Base-by-base conservation (phyloP, 371 early-diverging fungal genomes). In the Mortierella sp. region DNA sequence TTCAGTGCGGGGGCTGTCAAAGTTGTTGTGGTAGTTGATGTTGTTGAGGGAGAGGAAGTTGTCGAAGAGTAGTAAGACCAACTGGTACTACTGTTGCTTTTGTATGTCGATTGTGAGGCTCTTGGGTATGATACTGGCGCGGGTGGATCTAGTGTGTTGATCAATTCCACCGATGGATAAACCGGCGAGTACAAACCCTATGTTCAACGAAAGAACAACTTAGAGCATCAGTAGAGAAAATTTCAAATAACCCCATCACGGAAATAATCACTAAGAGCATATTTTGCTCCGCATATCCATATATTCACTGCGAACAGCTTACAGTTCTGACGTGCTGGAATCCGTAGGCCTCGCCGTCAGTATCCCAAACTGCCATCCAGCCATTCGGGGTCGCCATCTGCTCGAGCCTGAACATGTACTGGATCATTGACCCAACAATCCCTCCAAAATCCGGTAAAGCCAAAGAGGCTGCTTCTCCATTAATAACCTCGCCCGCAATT, bases 181-280 rank as follows among this genome's bases (percentile, higher is more conserved):
- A 78, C 76, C 11, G 83, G 69, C 11, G 79, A 75, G 26, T 75
- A 78, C 14, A 79, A 70, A 29, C 76, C 83, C 83, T 83, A 71
- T 11, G 26, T 22, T 37, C 53, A 26, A 11, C 11, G 41, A 45
- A 11, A n/a, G n/a, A n/a, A n/a, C n/a, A n/a, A n/a, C n/a, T n/a
- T n/a, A 50, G 26, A 4, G 29, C 10, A 26, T 47, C 22, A 50
- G 34, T 26, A 37, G 66, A 9, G 40, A 4, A 44, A 19, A n/a
- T 9, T 29, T 24, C 37, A 41, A 10, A 26, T 22, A 66, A 45
- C 22, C 50, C 11, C 26, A 5, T 22, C 24, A 37, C n/a, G 22
- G 40, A 16, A 68, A 5, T 11, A 24, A 43, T 34, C 37, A 29
- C 31, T 6, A n/a, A 41, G 19, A 39, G 37, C 14, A 6, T 9